A percentile compares a stretch with the other conserved stretches of the same genome.
Conservation (phyloP, 1,139 yeast genomes). For the Debaryomycetaceae sp. region DNA sequence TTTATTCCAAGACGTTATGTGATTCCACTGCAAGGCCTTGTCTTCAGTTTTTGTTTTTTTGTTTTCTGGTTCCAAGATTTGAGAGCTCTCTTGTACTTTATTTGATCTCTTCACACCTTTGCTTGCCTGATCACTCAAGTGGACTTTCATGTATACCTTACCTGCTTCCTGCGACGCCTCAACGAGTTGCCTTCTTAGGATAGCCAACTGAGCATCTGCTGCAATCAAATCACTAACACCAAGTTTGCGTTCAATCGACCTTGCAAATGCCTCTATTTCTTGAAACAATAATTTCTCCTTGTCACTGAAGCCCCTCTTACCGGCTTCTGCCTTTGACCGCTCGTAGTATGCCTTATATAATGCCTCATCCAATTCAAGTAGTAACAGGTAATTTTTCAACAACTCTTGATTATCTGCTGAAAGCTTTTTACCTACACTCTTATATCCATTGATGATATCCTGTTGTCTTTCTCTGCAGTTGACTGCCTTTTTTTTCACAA, state of each 20-base stretch:
- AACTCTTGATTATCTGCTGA: conserved; percentile 6
- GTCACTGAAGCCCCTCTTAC: conserved; percentile 6
- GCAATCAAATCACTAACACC: conserved; percentile 21
- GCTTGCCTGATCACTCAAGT: neutral
- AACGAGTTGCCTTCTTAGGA: conserved; percentile 24
- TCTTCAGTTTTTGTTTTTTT: neutral
- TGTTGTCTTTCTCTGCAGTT: conserved; percentile 19
- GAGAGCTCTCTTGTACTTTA: too few relatives aligned
- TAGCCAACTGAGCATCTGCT: conserved; percentile 21
- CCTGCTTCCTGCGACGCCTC: conserved; percentile 35
- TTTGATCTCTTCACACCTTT: neutral
- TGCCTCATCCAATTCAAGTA: conserved; percentile 22
- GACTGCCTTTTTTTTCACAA: conserved; percentile 13
- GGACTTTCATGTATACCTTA: conserved; percentile 7
- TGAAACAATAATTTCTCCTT: conserved; percentile 7
- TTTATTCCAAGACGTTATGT: conserved; percentile 9
- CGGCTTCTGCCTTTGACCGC: conserved; percentile 12
- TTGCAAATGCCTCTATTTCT: conserved; percentile 11
- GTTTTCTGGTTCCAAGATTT: neutral
- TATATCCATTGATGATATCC: conserved; percentile 6
- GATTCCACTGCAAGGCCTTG: conserved; percentile 2
- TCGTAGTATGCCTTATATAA: conserved; percentile 21
- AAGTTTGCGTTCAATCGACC: conserved; percentile 17
- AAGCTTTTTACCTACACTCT: neutral
- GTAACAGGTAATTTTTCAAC: conserved; percentile 14